Conservation (phyloP, 208 protist genomes). For the Leishmania turanica region DNA sequence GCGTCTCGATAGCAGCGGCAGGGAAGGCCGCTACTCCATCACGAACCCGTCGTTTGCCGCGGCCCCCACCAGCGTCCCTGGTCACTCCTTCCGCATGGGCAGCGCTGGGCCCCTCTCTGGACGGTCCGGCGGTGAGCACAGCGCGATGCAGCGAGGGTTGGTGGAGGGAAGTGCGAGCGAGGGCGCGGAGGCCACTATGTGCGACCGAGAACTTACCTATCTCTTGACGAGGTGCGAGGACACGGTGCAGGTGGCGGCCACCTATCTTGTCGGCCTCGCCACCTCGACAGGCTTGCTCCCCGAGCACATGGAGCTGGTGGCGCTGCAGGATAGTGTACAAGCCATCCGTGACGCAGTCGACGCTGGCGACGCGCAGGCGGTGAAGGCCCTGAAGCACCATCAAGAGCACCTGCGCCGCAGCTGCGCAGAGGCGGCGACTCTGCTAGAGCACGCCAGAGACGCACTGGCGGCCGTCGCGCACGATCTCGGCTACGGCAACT, state of each 20-base stretch:
- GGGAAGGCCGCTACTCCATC: constrained; percentile 21
- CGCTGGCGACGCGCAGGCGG: background rate
- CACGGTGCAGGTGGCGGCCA: constrained; percentile 17
- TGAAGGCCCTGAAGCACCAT: background rate
- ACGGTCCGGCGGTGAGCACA: background rate
- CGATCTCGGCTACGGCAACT: constrained; percentile 22
- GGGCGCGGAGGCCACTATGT: background rate
- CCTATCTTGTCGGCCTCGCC: constrained; percentile 33
- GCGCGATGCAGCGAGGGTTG: background rate
- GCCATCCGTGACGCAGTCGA: constrained; percentile 5
- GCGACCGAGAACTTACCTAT: constrained; percentile 7
- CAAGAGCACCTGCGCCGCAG: constrained; percentile 16
- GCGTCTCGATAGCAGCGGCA: background rate
- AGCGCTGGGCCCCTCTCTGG: background rate
- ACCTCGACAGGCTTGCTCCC: constrained; percentile 28
- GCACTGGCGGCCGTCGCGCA: constrained; percentile 24
- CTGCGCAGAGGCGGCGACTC: constrained; percentile 15
- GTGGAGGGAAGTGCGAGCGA: background rate
- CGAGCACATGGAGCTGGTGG: constrained; percentile 17
- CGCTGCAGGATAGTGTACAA: constrained; percentile 13
- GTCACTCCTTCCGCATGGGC: background rate
- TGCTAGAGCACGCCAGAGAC: constrained; percentile 27
- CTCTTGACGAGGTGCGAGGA: constrained; percentile 22
- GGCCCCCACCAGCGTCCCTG: background rate
- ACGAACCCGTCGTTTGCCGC: constrained; percentile 24